These are phyloP conservation scores for Circinella minor DNA, from an alignment of 371 early-diverging fungal genomes.

Conservation along the genomic window DNA sequence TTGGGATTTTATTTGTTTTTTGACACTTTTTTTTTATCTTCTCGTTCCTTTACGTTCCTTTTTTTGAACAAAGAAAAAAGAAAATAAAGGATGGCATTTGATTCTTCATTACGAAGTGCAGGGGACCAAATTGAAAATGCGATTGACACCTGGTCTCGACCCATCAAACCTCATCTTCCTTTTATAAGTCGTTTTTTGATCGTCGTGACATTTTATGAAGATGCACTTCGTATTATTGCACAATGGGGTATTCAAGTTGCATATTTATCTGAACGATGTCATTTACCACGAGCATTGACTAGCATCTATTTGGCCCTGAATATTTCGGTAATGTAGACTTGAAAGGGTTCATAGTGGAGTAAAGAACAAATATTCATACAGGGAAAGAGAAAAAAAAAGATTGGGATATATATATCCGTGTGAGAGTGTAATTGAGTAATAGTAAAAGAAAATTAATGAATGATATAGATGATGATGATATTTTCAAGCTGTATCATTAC, in stretches of 20 bases:
- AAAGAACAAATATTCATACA: no score
- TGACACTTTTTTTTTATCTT: no score
- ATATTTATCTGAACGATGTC: slow-evolving; percentile 29
- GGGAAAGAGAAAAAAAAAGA: no score
- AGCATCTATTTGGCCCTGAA: slow-evolving; percentile 53
- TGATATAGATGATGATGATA: slow-evolving; percentile 68
- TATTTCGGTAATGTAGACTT: slow-evolving; percentile 53
- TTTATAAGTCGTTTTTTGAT: slow-evolving; percentile 34
- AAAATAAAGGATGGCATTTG: slow-evolving; percentile 3
- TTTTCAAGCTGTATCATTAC: slow-evolving; percentile 80
- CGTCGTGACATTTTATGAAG: slow-evolving; percentile 45
- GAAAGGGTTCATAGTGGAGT: no score
- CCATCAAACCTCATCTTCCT: slow-evolving; percentile 32
- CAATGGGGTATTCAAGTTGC: slow-evolving; percentile 38
- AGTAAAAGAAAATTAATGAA: no score
- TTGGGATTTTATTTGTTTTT: no score
- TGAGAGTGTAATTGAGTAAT: not conserved
- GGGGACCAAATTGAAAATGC: slow-evolving; percentile 54
- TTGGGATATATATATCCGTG: no score
- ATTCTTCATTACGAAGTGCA: slow-evolving; percentile 2
- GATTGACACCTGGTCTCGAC: slow-evolving; percentile 50
- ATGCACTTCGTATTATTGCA: slow-evolving; percentile 34
- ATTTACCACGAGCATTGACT: slow-evolving; percentile 22
- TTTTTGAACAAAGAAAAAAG: no score
- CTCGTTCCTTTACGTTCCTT: no score